phyloP scores from a whole-genome alignment of 768 basidiomycete species.

The Paxillus ammoniavirescens region DNA sequence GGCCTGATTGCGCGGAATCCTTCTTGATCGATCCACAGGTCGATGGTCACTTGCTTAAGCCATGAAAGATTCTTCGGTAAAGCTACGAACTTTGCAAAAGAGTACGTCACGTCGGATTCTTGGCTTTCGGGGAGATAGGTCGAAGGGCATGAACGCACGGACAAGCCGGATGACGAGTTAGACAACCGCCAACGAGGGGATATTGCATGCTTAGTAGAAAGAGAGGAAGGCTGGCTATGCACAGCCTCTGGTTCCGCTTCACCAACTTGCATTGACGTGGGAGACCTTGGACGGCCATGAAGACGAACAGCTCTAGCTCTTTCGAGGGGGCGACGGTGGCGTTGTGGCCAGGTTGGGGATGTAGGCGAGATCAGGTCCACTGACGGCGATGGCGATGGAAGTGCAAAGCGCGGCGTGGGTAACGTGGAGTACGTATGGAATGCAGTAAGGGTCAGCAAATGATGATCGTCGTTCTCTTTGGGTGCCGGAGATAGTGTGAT shows the following conservation, averaged over 20 bases:
- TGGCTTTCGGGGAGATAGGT: background rate
- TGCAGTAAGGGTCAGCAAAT: constrained; percentile 12
- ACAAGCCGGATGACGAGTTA: constrained; percentile 4
- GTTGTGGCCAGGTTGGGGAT: constrained; percentile 19
- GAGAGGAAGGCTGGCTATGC: constrained; percentile 1
- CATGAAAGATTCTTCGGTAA: constrained; percentile 45
- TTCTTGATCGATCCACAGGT: constrained; percentile 82
- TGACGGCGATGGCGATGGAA: constrained; percentile 30
- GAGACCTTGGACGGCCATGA: constrained; percentile 25
- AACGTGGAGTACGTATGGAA: constrained; percentile 27
- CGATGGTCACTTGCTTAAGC: constrained; percentile 53
- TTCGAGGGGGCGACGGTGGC: constrained; percentile 31
- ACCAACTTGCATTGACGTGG: constrained; percentile 12
- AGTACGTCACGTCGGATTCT: constrained; percentile 4
- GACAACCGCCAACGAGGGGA: constrained; percentile 14
- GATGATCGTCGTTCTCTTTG: constrained; percentile 22
- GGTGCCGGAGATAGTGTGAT: constrained; percentile 5
- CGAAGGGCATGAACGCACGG: constrained; percentile 5
- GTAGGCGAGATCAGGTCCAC: constrained; percentile 21
- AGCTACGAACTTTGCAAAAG: constrained; percentile 11
- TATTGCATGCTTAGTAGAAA: background rate
- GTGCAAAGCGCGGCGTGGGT: constrained; percentile 25
- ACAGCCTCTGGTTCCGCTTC: constrained; percentile 11
- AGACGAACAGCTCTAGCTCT: constrained; percentile 32
- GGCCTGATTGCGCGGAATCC: constrained; percentile 68